Conservation (phyloP, 805 yeast species). For the Candida michaelii region DNA sequence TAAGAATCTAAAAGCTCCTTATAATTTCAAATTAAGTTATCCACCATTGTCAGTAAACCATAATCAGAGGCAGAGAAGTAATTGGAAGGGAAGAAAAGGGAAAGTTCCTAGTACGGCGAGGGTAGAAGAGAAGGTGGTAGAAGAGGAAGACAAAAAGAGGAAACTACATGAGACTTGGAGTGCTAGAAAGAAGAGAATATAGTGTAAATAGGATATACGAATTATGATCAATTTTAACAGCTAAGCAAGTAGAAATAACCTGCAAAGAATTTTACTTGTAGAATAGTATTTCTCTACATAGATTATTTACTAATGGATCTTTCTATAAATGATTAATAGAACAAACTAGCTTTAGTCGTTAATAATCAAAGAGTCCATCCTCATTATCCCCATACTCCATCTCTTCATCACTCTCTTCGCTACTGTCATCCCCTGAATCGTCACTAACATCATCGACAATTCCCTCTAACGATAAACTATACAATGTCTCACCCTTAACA, state of each 20-base stretch:
- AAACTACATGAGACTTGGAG: constrained; percentile 6
- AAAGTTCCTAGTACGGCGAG: constrained; percentile 4
- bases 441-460: constrained; percentile 33
- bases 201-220: no score
- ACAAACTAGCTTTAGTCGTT: no score
- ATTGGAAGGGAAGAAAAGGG: constrained; percentile 16
- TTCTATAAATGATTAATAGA: no score
- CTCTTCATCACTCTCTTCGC: constrained; percentile 32
- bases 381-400: constrained; percentile 58
- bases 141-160: constrained; percentile 10
- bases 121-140: constrained; percentile 8
- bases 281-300: no score
- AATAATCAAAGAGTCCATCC: constrained; percentile 49
- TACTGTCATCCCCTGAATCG: constrained; percentile 28
- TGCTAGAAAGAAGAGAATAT: constrained; percentile 13
- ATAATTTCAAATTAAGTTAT: constrained; percentile 33
- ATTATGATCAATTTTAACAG: background rate
- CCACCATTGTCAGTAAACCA: constrained; percentile 43
- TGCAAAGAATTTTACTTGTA: no score
- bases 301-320: no score
- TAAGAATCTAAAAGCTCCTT: constrained; percentile 26
- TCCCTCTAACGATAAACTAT: constrained; percentile 43
- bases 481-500: constrained; percentile 59
- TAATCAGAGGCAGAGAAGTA: constrained; percentile 19
- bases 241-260: background rate